These are phyloP conservation scores for Echria macrotheca DNA, from an alignment of 495 filamentous ascomycete genomes.

Conservation along the genomic window DNA sequence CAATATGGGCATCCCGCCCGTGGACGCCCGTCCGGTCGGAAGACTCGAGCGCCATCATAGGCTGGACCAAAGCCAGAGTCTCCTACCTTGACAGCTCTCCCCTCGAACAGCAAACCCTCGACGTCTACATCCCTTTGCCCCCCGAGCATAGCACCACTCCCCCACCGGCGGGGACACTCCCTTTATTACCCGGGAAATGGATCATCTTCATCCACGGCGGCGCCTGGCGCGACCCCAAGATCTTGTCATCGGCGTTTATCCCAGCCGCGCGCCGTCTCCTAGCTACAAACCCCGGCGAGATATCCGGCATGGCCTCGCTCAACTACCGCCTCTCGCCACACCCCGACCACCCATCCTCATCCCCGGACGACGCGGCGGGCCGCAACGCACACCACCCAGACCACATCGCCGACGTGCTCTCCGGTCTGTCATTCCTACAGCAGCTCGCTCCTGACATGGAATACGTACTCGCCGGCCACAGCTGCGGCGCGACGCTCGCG, in stretches of 20 bases:
- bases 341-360: conserved; percentile 41
- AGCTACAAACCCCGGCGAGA: not conserved
- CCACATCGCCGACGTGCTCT: conserved; percentile 64
- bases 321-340: conserved; percentile 78
- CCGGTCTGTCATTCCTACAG: conserved; percentile 58
- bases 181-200: too few species aligned
- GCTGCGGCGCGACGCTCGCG: conserved; percentile 67
- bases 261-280: conserved; percentile 16
- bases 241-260: conserved; percentile 40
- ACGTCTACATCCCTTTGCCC: conserved; percentile 17
- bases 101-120: conserved; percentile 25
- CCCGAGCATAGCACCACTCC: not conserved
- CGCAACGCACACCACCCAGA: conserved; percentile 55
- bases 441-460: conserved; percentile 27
- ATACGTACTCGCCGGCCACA: conserved; percentile 72
- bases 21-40: too few species aligned
- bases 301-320: conserved; percentile 65
- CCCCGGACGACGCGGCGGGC: conserved; percentile 11
- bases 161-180: too few species aligned
- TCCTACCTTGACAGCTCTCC: not conserved
- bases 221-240: conserved; percentile 78
- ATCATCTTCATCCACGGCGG: conserved; percentile 79
- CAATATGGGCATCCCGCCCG: too few species aligned
- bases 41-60: conserved; percentile 6
- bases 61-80: conserved; percentile 18